Conservation (phyloP, 352 stramenopile species). For the Hyaloperonospora arabidopsidis region DNA sequence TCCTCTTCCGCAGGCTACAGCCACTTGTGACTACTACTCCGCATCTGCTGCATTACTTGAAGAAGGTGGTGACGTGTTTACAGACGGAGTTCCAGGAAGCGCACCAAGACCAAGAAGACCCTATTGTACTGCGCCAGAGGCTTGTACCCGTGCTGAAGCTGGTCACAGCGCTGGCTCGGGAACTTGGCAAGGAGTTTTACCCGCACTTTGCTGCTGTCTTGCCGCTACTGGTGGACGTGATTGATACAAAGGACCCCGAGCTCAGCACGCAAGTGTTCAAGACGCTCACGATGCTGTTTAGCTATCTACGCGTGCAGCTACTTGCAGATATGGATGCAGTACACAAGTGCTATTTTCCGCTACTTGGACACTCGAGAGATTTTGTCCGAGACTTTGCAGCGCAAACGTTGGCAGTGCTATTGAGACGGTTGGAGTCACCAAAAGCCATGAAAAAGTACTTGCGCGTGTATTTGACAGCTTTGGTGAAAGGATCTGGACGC, state of each 20-base stretch:
- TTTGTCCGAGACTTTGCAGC: slow-evolving; percentile 88
- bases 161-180: slow-evolving; percentile 65
- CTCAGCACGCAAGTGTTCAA: slow-evolving; percentile 88
- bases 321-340: slow-evolving; percentile 86
- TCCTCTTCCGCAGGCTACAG: slow-evolving; percentile 59
- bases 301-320: slow-evolving; percentile 73
- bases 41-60: slow-evolving; percentile 74
- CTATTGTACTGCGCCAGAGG: slow-evolving; percentile 62
- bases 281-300: slow-evolving; percentile 87
- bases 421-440: slow-evolving; percentile 64
- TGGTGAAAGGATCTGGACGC: slow-evolving; percentile 51
- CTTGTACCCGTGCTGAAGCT: slow-evolving; percentile 76
- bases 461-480: slow-evolving; percentile 60
- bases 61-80: slow-evolving; percentile 60
- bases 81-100: slow-evolving; percentile 50
- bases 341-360: slow-evolving; percentile 85
- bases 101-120: slow-evolving; percentile 14
- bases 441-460: slow-evolving; percentile 82
- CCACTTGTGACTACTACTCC: slow-evolving; percentile 72
- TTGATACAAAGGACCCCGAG: slow-evolving; percentile 85
- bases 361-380: slow-evolving; percentile 74
- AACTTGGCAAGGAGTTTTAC: slow-evolving; percentile 84
- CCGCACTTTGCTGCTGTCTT: slow-evolving; percentile 61
- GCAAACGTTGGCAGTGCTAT: slow-evolving; percentile 77
- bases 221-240: slow-evolving; percentile 61